Evolutionary conservation across 768 basidiomycete genomes (phyloP), one percentile per base, ranked within the genome.

Genomic region (Pulveroboletus sp.): DNA sequence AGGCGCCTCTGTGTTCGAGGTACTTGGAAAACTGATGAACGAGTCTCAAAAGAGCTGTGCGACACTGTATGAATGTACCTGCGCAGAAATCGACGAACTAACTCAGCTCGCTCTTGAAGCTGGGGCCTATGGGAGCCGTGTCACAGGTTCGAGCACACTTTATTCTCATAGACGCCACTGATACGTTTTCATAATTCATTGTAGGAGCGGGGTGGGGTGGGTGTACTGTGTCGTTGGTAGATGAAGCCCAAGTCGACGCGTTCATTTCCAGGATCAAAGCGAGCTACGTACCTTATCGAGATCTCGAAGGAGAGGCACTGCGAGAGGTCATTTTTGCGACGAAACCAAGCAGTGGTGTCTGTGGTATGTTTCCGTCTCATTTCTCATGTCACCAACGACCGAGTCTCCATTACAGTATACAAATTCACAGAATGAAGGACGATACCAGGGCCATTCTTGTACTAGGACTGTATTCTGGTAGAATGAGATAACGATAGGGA

Each of bases 181-280:
- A 50, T 35, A 17, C 3, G 19, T 9, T 39, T 40, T 29, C 16
- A 5, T 49, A 10, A 2, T 23, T 13, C 40, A 5, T n/a, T n/a
- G n/a, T 51, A 88, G 87, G 89, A 24, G 91, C 91, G 0, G 91
- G 90, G 4, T 95, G 91, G 91, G 93, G 93, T 32, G 92, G 92
- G 6, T 93, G 90, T 60, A 87, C 87, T 0, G 85, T 94, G 19
- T 90, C 88, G 7, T 76, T 94, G 17, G 84, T 94, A 14, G 75
- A 80, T 7, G 84, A 86, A 59, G 66, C 71, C 17, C 59, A 78
- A 37, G 87, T 88, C 3, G 74, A 77, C 0, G 51, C 58, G 8
- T 94, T 94, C 64, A 84, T 92, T 38, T 60, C 69, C 52, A 73
- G 74, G 54, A 69, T 94, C 16, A 78, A 73, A 60, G 69, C 69